Evolutionary conservation across 805 yeast genomes (phyloP).

Genomic region (Candida hispaniensis): DNA sequence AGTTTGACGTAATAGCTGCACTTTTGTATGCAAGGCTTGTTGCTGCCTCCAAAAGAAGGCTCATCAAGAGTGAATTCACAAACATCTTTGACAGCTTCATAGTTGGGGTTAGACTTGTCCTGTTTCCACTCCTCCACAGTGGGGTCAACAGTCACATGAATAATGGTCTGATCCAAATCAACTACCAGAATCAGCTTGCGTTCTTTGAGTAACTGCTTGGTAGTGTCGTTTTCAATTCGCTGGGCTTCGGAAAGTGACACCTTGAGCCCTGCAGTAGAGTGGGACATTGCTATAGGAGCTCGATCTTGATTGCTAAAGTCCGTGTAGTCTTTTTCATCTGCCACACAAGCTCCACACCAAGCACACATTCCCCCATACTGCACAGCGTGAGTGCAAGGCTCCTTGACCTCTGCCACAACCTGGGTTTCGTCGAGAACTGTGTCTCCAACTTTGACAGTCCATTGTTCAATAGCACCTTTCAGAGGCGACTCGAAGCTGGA

Average conservation of each 20-base stretch:
- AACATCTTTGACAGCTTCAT: slow-evolving; percentile 75
- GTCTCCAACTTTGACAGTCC: slow-evolving; percentile 48
- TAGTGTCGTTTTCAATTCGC: slow-evolving; percentile 60
- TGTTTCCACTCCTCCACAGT: slow-evolving; percentile 94
- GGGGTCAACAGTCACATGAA: slow-evolving; percentile 96
- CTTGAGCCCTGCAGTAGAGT: slow-evolving; percentile 72
- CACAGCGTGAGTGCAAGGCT: slow-evolving; percentile 85
- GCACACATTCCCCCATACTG: slow-evolving; percentile 96
- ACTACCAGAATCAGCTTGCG: slow-evolving; percentile 80
- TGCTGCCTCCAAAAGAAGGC: slow-evolving; percentile 31
- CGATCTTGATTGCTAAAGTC: slow-evolving; percentile 59
- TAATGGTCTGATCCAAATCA: slow-evolving; percentile 93
- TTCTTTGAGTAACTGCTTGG: slow-evolving; percentile 47
- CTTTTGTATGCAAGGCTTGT: slow-evolving; percentile 34
- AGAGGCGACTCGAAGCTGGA: slow-evolving; percentile 68
- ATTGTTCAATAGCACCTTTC: slow-evolving; percentile 50
- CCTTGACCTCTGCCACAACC: slow-evolving; percentile 47
- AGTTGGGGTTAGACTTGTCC: slow-evolving; percentile 77
- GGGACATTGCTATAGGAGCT: slow-evolving; percentile 82
- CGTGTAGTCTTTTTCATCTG: slow-evolving; percentile 55
- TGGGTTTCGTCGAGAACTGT: slow-evolving; percentile 40
- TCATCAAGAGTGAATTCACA: slow-evolving; percentile 68
- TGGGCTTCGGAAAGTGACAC: slow-evolving; percentile 82
- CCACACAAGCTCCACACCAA: slow-evolving; percentile 68
- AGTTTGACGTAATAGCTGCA: slow-evolving; percentile 90